These are phyloP conservation scores for Nemophila menziesii DNA, from an alignment of 257 asterid species.

Conservation along the genomic window DNA sequence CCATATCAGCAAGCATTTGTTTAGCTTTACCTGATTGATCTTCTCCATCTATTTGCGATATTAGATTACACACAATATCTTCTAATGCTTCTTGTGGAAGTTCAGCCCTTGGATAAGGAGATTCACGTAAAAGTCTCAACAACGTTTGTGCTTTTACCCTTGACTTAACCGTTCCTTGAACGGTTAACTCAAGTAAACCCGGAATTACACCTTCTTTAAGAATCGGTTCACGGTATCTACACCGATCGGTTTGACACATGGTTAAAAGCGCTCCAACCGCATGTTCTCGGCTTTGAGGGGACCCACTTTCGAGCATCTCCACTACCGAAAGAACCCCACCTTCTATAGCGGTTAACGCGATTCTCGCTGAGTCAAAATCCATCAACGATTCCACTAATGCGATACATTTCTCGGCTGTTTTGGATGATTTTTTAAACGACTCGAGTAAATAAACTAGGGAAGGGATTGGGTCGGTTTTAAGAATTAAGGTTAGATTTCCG, in stretches of 20 bases:
- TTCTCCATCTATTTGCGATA: constrained; percentile 69
- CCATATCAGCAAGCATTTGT: constrained; percentile 93
- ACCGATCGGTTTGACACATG: constrained; percentile 66
- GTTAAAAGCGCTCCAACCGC: constrained; percentile 78
- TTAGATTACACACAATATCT: constrained; percentile 58
- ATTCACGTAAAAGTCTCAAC: constrained; percentile 55
- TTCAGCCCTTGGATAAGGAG: constrained; percentile 75
- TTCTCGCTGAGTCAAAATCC: constrained; percentile 66
- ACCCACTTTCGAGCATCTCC: constrained; percentile 73
- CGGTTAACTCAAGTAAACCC: constrained; percentile 90
- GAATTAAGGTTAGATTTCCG: constrained; percentile 42
- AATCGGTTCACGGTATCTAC: constrained; percentile 66
- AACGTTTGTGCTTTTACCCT: constrained; percentile 66
- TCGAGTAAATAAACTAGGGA: constrained; percentile 49
- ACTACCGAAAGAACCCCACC: constrained; percentile 92
- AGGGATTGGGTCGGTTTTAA: constrained; percentile 52
- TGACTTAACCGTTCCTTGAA: constrained; percentile 69
- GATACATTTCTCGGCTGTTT: constrained; percentile 60
- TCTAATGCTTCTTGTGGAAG: constrained; percentile 60
- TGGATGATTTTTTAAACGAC: constrained; percentile 56
- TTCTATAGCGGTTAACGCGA: constrained; percentile 52
- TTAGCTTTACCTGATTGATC: constrained; percentile 76
- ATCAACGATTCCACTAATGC: constrained; percentile 61
- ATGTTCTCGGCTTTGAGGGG: constrained; percentile 71
- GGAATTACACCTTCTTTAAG: constrained; percentile 92